These are phyloP conservation scores for Ustilaginoidea virens DNA, from an alignment of 2,329 filamentous ascomycete species.

Conservation along the genomic window DNA sequence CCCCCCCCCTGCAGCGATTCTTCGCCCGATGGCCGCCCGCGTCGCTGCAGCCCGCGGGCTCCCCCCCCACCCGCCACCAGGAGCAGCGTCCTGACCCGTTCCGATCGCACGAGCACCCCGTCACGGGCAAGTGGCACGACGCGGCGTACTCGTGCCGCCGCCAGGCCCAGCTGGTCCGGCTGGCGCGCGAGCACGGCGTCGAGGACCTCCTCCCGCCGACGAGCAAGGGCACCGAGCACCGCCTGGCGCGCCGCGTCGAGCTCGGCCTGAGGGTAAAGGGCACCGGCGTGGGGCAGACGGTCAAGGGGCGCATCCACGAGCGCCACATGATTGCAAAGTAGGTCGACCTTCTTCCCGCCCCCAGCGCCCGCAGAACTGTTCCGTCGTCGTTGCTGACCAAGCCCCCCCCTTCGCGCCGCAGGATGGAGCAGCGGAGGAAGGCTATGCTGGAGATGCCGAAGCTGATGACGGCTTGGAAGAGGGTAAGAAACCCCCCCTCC, in stretches of 20 bases:
- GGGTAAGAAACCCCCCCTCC: no score
- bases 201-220: slow-evolving; percentile 67
- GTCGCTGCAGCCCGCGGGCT: slow-evolving; percentile 33
- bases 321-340: slow-evolving; percentile 64
- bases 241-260: slow-evolving; percentile 57
- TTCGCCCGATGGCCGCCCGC: slow-evolving; percentile 77
- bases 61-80: slow-evolving; percentile 34
- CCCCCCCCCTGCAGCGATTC: slow-evolving; percentile 66
- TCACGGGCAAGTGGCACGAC: slow-evolving; percentile 70
- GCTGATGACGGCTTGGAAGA: slow-evolving; percentile 85
- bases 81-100: slow-evolving; percentile 62
- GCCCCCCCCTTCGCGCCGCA: slow-evolving; percentile 21
- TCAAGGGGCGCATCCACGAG: slow-evolving; percentile 94
- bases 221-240: slow-evolving; percentile 58
- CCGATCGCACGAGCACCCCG: slow-evolving; percentile 58
- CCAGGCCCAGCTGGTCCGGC: slow-evolving; percentile 81
- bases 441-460: slow-evolving; percentile 93
- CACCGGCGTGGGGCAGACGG: slow-evolving; percentile 79
- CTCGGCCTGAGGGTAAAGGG: slow-evolving; percentile 76
- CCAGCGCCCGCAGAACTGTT: no score
- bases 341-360: no score
- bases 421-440: slow-evolving; percentile 74
- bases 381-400: no score
- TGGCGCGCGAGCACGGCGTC: slow-evolving; percentile 65
- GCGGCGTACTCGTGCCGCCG: slow-evolving; percentile 70